Percentiles rank a stretch among this genome's conserved stretches.
phyloP scores from a whole-genome alignment of 1,139 yeast genomes.

The Candida buenavistaensis region DNA sequence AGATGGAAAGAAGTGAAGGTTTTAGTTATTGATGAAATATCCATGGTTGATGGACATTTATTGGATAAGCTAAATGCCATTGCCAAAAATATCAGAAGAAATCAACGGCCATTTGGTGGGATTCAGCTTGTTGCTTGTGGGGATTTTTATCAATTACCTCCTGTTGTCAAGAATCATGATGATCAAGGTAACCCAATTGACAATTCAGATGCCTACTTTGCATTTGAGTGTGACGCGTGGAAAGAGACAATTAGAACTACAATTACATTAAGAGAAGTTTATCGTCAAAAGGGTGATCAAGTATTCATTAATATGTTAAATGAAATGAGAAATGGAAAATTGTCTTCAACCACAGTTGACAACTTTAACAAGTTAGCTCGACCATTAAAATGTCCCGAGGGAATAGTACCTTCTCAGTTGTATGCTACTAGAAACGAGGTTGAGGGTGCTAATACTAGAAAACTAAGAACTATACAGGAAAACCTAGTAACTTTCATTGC shows the following conservation, averaged over 20 bases:
- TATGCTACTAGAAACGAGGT: slow-evolving; percentile 86
- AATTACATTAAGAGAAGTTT: slow-evolving; percentile 74
- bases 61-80: slow-evolving; percentile 69
- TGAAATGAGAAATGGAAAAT: slow-evolving; percentile 76
- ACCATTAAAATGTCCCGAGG: slow-evolving; percentile 57
- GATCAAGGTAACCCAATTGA: slow-evolving; percentile 24
- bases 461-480: slow-evolving; percentile 56
- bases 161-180: slow-evolving; percentile 48
- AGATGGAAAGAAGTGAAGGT: slow-evolving; percentile 68
- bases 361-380: slow-evolving; percentile 61
- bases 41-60: slow-evolving; percentile 81
- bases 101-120: slow-evolving; percentile 76
- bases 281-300: slow-evolving; percentile 84
- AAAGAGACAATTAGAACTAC: slow-evolving; percentile 60
- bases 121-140: slow-evolving; percentile 84
- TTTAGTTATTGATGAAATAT: slow-evolving; percentile 79
- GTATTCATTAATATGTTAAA: slow-evolving; percentile 82
- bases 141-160: slow-evolving; percentile 90
- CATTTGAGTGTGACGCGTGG: slow-evolving; percentile 84
- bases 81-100: slow-evolving; percentile 56
- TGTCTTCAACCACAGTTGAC: slow-evolving; percentile 51
- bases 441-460: slow-evolving; percentile 65
- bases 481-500: slow-evolving; percentile 51
- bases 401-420: slow-evolving; percentile 82
- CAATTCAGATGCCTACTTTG: slow-evolving; percentile 45